Base-by-base conservation (phyloP, 257 asterid genomes). In the Salvia miltiorrhiza region DNA sequence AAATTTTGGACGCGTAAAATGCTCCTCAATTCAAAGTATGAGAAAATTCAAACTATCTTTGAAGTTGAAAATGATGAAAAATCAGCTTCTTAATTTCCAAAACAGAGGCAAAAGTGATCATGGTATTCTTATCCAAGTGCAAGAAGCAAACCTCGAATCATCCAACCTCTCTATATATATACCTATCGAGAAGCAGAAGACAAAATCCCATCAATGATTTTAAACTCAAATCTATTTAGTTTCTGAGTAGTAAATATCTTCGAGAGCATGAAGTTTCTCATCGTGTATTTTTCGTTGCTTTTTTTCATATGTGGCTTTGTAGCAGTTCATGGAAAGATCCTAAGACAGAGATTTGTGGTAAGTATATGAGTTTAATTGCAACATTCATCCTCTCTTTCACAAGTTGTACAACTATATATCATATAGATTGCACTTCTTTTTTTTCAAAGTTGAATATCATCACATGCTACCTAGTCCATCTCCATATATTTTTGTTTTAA, bases 281-380 rank as follows among this genome's bases (percentile, higher is more conserved):
- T 74, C 30, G 24, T 73, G 8, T 39, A 68, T 47, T 28, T 73
- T n/a, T 19, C 49, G 4, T n/a, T 67, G 4, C 5, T 70, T 53
- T 16, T 71, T 72, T 50, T 79, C 41, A 48, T 71, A 14, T 55
- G 80, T 63, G 56, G 73, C 57, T 24, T 79, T n/a, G 5, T 35
- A 19, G 65, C 77, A 2, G n/a, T 71, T 61, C 73, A 61, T 14
- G 72, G 72, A 9, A 52, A 45, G 71, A 40, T 45, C 58, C 83
- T 69, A 13, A 73, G 75, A 10, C 60, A 79, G 12, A 75, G 2
- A 62, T 79, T 79, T 55, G 80, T 71, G 76, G 83, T 79, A 67
- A 60, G 58, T 40, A 7, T 16, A 24, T 58, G 7, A 32, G 1
- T 49, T 13, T 30, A 1, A 26, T 26, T 9, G 3, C 49, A n/a